Conservation (phyloP, 2,329 filamentous ascomycete species). For the Verticillium isaacii region DNA sequence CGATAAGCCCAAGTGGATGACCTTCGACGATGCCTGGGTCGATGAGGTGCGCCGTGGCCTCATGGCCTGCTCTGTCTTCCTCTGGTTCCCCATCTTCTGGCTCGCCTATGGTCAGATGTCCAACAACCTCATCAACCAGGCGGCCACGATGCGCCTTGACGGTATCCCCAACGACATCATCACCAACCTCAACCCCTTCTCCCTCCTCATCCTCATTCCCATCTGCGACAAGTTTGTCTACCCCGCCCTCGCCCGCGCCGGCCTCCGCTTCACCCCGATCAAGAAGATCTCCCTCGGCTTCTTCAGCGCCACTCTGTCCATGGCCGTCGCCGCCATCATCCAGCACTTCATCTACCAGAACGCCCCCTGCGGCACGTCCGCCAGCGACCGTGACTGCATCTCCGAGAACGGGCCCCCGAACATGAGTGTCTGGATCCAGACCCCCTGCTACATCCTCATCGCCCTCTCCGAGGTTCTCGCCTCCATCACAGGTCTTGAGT, state of each 20-base stretch:
- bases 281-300: slow-evolving; percentile 49
- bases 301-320: slow-evolving; percentile 19
- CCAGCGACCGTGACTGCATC: slow-evolving; percentile 35
- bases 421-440: slow-evolving; percentile 52
- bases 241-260: slow-evolving; percentile 47
- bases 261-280: slow-evolving; percentile 57
- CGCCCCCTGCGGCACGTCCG: slow-evolving; percentile 44
- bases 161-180: slow-evolving; percentile 10
- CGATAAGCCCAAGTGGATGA: slow-evolving; percentile 48
- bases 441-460: slow-evolving; percentile 24
- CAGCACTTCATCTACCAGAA: slow-evolving; percentile 47
- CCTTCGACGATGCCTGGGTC: slow-evolving; percentile 62
- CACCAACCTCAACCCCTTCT: slow-evolving; percentile 33
- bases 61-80: slow-evolving; percentile 49
- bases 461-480: slow-evolving; percentile 23
- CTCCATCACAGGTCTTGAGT: slow-evolving; percentile 46
- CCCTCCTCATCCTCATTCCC: slow-evolving; percentile 70
- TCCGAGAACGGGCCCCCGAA: slow-evolving; percentile 24
- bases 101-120: slow-evolving; percentile 9
- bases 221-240: slow-evolving; percentile 59
- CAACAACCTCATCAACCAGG: slow-evolving; percentile 10
- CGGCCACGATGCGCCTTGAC: slow-evolving; percentile 8
- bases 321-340: slow-evolving; percentile 27
- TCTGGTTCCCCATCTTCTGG: slow-evolving; percentile 23
- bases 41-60: slow-evolving; percentile 56